phyloP scores from a whole-genome alignment of 805 yeast genomes.

The Tetrapisispora phaffii region DNA sequence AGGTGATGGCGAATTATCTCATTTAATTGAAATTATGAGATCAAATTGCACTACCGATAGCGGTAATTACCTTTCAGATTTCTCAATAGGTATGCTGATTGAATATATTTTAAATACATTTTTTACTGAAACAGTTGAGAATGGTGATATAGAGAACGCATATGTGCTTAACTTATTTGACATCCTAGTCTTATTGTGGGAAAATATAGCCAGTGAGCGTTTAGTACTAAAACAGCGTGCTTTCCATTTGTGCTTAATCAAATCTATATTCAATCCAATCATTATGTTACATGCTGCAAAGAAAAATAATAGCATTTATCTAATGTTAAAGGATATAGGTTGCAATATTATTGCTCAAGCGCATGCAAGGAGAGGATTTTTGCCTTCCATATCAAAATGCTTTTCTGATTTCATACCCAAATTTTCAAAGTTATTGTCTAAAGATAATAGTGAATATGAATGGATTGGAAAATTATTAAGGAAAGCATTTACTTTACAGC shows the following conservation, averaged over 20 bases:
- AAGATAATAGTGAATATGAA: conserved; percentile 10
- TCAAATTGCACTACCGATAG: conserved; percentile 17
- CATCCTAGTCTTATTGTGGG: conserved; percentile 45
- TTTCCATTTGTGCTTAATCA: conserved; percentile 49
- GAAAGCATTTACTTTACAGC: conserved; percentile 38
- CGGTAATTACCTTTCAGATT: conserved; percentile 19
- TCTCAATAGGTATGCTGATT: conserved; percentile 14
- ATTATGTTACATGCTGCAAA: conserved; percentile 34
- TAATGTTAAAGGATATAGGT: conserved; percentile 20
- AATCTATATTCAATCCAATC: conserved; percentile 36
- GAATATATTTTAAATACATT: conserved; percentile 11
- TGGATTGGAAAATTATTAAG: conserved; percentile 49
- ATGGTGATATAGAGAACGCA: not conserved
- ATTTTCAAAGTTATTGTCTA: conserved; percentile 30
- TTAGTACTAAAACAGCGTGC: conserved; percentile 55
- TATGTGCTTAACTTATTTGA: conserved; percentile 12
- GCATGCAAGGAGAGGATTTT: conserved; percentile 54
- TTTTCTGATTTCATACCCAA: conserved; percentile 37
- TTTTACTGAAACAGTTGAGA: conserved; percentile 1
- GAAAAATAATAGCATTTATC: conserved; percentile 16
- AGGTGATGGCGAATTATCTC: conserved; percentile 9
- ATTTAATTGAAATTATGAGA: conserved; percentile 12
- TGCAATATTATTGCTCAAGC: conserved; percentile 39
- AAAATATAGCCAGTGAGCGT: conserved; percentile 44
- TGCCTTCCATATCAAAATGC: conserved; percentile 47